Evolutionary conservation across 1,284 basidiomycete genomes (phyloP), one percentile per base, ranked within the genome.

Genomic region (Leccinum proliferum): DNA sequence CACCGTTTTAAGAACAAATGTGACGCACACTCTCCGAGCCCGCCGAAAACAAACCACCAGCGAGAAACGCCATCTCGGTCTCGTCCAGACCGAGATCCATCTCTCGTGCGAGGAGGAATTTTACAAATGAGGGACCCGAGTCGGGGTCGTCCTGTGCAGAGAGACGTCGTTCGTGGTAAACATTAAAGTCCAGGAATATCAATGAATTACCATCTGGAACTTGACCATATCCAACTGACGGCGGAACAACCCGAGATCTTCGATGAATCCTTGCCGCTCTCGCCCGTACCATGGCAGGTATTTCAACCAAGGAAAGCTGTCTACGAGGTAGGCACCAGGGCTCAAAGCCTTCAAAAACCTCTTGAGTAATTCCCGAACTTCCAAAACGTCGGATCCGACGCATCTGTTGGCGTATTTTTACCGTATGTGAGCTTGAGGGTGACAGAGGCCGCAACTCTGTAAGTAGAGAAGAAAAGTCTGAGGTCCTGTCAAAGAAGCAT

Each of bases 61-160:
- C 55, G 18, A 65, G 63, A 37, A 67, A 66, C n/a, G 64, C 65
- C 57, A 68, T 64, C 59, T 68, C 64, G 6, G 48, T 55, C 35
- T 67, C 66, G 10, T 59, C 12, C 29, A 68, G 50, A 57, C 57
- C 57, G 4, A 66, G 55, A 37, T 66, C 50, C 3, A 43, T 39
- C 14, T 63, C 61, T 55, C 48, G 56, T 4, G 48, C 2, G 10
- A 66, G 65, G 8, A 66, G 66, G 12, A 32, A 55, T 15, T 66
- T 68, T 48, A 15, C 50, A 39, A 66, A 66, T 12, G 67, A 66
- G 1, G 41, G 64, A 5, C 64, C 50, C 10, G 60, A 63, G 35
- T 59, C 5, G 1, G 64, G 46, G 7, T 65, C 60, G 34, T 58
- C n/a, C 65, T 66, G 7, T 43, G n/a, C 32, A 43, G 2, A 10